Base-by-base conservation (phyloP, 2,329 filamentous ascomycete species). In the Penicillium sp. region DNA sequence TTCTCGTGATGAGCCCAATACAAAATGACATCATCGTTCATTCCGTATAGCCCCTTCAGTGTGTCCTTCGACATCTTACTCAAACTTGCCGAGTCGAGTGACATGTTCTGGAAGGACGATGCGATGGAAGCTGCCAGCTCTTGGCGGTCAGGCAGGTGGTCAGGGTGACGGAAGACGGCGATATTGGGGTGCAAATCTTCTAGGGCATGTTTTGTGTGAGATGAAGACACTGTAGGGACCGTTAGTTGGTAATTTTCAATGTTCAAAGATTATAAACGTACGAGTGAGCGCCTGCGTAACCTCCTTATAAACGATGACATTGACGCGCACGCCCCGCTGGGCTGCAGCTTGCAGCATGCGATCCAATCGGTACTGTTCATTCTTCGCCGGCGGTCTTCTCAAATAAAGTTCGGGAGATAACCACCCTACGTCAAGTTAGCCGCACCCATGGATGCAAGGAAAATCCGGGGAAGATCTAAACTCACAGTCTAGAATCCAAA, bases 1-100 rank as follows among this genome's bases (percentile, higher is more conserved):
- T 97, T 97, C 76, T 97, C 92, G 65, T 96, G 92, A 66, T 96
- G 92, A 3, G 91, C 90, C 92, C 92, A 96, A 74, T 90, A 96
- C 1, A 96, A 77, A 11, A 96, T 88, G 1, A 92, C 85, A 63
- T 89, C 91, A 32, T 92, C 89, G 34, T 85, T 85, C 48, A 89
- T 87, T 52, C 92, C 92, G 68, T 96, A 96, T 1, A 96, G 75
- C 1, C 87, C 85, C 69, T 91, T 89, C 47, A 96, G 70, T 1
- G 88, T 83, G 66, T 94, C 89, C 24, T 81, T 80, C 0, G 89
- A 89, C 42, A 92, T 79, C 64, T 87, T 87, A 18, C 85, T 82
- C 1, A 82, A 73, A 35, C 78, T 81, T 4, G 81, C 78, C 1
- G 84, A 79, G 59, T 78, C 80, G 29, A 86, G 70, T 4, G 80